Base-by-base conservation (phyloP, 2,329 filamentous ascomycete species). In the Fusarium odoratissimum region DNA sequence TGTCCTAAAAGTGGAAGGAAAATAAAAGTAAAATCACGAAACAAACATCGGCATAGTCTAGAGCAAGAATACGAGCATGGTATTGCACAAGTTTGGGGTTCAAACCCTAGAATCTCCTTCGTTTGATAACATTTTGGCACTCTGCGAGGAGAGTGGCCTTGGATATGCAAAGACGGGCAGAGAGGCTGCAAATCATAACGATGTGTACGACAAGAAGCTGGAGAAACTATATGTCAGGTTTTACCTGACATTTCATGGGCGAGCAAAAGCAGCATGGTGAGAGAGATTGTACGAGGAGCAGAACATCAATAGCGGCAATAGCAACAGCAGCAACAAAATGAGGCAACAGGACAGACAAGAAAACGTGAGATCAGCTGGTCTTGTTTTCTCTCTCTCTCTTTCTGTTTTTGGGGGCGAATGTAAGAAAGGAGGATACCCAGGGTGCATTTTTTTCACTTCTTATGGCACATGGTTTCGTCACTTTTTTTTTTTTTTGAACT, bases 241-340 rank as follows among this genome's bases (percentile, higher is more conserved):
- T 67, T 52, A 28, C 44, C 41, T 60, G 55, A 35, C 41, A 44
- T 28, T 19, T 66, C 35, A 37, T 49, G 38, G 38, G 37, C 33
- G 41, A 68, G 38, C 31, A 62, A 56, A 68, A 55, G 48, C 19
- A 42, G 31, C 42, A 51, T 52, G 60, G 52, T 30, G 52, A 64
- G 59, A 68, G 52, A 66, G 55, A 72, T 67, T 76, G 74, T 76
- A 76, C 60, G 74, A 76, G 62, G 35, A 51, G 61, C 54, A 66
- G 61, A 42, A 40, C 35, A 64, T 61, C 58, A 54, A 35, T 28
- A 41, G 23, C 16, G 44, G 41, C 35, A 37, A 59, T 31, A 33
- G 49, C 44, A 35, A 21, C 44, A 57, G 25, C 59, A 58, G 35
- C 40, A 48, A 21, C 31, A 58, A 62, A 61, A 45, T 16, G 51